Evolutionary conservation across 352 stramenopile species (phyloP).

Genomic region (Globisporangium abappressorium): DNA sequence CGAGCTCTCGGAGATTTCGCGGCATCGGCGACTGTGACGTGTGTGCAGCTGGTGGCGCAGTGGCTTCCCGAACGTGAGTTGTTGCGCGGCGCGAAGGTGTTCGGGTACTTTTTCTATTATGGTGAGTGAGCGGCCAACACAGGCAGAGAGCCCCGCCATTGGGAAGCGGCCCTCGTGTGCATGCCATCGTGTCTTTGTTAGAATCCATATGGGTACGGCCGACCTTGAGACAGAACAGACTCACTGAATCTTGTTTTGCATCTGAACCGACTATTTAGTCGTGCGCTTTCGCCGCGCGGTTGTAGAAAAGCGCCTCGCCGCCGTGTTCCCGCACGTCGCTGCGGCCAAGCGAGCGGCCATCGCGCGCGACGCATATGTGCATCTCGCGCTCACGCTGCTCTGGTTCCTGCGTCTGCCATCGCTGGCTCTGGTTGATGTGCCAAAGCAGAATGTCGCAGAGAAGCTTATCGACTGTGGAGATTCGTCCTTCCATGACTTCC

Average conservation of each 20-base stretch:
- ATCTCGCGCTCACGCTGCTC: constrained; percentile 40
- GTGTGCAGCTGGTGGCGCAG: constrained; percentile 26
- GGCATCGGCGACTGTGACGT: constrained; percentile 32
- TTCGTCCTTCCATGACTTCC: constrained; percentile 1
- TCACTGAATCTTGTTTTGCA: constrained; percentile 3
- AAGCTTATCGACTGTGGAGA: constrained; percentile 17
- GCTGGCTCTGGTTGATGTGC: not conserved
- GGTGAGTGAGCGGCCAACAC: constrained; percentile 24
- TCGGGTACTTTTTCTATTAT: constrained; percentile 51
- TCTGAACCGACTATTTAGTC: constrained; percentile 24
- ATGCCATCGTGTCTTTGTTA: constrained; percentile 12
- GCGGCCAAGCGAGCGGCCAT: constrained; percentile 18
- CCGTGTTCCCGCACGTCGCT: constrained; percentile 20
- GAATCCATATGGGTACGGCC: not conserved
- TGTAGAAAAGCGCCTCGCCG: constrained; percentile 31
- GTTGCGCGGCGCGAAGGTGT: constrained; percentile 19
- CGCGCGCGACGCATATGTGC: constrained; percentile 28
- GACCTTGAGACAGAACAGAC: not conserved
- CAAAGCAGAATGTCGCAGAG: constrained; percentile 12
- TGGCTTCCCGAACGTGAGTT: constrained; percentile 39
- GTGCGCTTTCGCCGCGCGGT: constrained; percentile 41
- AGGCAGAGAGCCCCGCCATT: too few species aligned
- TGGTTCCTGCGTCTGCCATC: constrained; percentile 47
- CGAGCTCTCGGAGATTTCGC: constrained; percentile 43
- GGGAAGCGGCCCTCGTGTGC: not conserved